These are phyloP conservation scores for Solanum neorickii DNA, from an alignment of 257 asterid species.

Conservation along the genomic window DNA sequence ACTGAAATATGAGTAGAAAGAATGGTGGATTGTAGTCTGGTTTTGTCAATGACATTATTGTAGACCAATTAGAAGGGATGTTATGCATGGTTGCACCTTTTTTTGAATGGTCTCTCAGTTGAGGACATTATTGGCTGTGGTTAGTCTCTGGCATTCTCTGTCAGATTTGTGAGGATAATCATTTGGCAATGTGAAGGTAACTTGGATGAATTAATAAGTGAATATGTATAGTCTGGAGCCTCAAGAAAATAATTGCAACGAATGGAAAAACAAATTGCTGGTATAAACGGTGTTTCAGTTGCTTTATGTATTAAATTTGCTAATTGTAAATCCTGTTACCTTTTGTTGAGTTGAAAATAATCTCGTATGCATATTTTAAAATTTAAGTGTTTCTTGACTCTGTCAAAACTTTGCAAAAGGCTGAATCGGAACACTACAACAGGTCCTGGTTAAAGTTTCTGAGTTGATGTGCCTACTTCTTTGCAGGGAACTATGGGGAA, in stretches of 20 bases:
- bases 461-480: constrained; percentile 1
- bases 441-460: background rate
- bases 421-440: background rate
- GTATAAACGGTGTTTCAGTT: background rate
- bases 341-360: background rate
- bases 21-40: background rate
- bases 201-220: background rate
- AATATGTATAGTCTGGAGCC: background rate
- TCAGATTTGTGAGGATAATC: background rate
- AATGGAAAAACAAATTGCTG: background rate
- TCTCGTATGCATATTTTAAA: background rate
- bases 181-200: background rate
- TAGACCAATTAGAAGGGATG: background rate
- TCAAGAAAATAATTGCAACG: background rate
- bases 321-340: background rate
- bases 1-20: background rate
- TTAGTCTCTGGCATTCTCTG: background rate
- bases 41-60: background rate
- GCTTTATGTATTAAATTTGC: background rate
- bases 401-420: background rate
- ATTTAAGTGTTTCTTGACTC: background rate
- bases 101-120: background rate
- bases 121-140: background rate
- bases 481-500: constrained; percentile 81
- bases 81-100: background rate